These are phyloP conservation scores for Erysiphe pisi DNA, from an alignment of 2,329 filamentous ascomycete species.

Conservation along the genomic window DNA sequence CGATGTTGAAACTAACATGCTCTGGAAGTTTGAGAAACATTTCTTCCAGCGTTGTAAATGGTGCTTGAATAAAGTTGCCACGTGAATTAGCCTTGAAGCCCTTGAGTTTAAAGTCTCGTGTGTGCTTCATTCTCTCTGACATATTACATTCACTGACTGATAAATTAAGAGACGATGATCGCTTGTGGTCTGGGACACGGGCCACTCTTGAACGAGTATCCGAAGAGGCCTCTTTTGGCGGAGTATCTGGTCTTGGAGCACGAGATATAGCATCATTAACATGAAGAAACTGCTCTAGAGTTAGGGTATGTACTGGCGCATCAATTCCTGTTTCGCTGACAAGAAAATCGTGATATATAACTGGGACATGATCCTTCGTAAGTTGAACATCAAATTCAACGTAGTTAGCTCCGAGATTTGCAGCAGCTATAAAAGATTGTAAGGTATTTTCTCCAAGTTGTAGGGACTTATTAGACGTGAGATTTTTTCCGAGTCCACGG, in stretches of 20 bases:
- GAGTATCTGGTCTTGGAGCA: conserved; percentile 42
- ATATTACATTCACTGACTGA: conserved; percentile 34
- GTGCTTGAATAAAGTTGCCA: conserved; percentile 88
- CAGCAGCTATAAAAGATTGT: conserved; percentile 89
- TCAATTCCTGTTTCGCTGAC: conserved; percentile 97
- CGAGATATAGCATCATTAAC: conserved; percentile 48
- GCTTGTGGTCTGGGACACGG: conserved; percentile 35
- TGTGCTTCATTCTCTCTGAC: conserved; percentile 92
- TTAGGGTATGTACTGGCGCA: conserved; percentile 88
- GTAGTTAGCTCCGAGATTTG: conserved; percentile 73
- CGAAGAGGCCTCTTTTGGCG: conserved; percentile 34
- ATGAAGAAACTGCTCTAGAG: conserved; percentile 88
- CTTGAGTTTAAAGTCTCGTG: conserved; percentile 83
- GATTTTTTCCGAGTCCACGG: conserved; percentile 79
- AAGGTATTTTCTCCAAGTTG: conserved; percentile 96
- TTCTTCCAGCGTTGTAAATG: conserved; percentile 89
- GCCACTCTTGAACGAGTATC: conserved; percentile 31
- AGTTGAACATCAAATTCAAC: conserved; percentile 82
- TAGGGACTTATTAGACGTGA: conserved; percentile 68
- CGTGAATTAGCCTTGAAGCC: conserved; percentile 94
- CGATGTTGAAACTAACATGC: conserved; percentile 89
- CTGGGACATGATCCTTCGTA: conserved; percentile 96
- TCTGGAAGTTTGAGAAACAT: conserved; percentile 77
- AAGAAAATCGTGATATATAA: conserved; percentile 97
- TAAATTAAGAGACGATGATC: conserved; percentile 37